A percentile compares a stretch with the other conserved stretches of the same genome.
These are phyloP conservation scores for Aspergillus hiratsukae DNA, from an alignment of 2,329 filamentous ascomycete genomes.

Conservation along the genomic window DNA sequence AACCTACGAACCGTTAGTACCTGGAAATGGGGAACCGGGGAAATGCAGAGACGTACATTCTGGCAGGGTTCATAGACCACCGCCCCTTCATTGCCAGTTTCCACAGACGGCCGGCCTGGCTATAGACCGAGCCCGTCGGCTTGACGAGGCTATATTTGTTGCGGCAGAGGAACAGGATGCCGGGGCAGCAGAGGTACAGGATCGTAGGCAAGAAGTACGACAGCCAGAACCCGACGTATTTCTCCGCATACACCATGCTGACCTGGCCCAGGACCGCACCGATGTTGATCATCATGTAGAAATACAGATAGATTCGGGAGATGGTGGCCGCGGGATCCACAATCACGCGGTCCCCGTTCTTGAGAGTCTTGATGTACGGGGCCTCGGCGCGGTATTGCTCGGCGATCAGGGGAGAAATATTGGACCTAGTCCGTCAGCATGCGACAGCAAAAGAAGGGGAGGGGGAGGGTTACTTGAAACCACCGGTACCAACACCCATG, in stretches of 20 bases:
- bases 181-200: conserved; percentile 59
- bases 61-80: conserved; percentile 58
- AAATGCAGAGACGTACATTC: conserved; percentile 42
- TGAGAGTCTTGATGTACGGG: conserved; percentile 53
- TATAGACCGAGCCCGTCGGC: conserved; percentile 67
- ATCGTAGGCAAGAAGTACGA: conserved; percentile 64
- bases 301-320: conserved; percentile 64
- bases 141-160: conserved; percentile 61
- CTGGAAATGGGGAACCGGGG: too few species aligned
- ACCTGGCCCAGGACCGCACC: conserved; percentile 60
- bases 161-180: conserved; percentile 56
- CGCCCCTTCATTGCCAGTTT: conserved; percentile 59
- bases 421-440: conserved; percentile 42
- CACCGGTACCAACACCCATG: conserved; percentile 70
- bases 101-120: conserved; percentile 62
- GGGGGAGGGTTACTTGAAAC: conserved; percentile 57
- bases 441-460: not conserved
- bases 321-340: conserved; percentile 66
- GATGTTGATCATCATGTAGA: conserved; percentile 68
- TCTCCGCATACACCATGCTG: conserved; percentile 68
- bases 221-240: conserved; percentile 72
- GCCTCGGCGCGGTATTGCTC: conserved; percentile 62
- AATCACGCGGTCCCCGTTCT: conserved; percentile 63
- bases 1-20: too few species aligned
- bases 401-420: conserved; percentile 67